phyloP scores from a whole-genome alignment of 148 eudicot genomes.

The Mesembryanthemum crystallinum region DNA sequence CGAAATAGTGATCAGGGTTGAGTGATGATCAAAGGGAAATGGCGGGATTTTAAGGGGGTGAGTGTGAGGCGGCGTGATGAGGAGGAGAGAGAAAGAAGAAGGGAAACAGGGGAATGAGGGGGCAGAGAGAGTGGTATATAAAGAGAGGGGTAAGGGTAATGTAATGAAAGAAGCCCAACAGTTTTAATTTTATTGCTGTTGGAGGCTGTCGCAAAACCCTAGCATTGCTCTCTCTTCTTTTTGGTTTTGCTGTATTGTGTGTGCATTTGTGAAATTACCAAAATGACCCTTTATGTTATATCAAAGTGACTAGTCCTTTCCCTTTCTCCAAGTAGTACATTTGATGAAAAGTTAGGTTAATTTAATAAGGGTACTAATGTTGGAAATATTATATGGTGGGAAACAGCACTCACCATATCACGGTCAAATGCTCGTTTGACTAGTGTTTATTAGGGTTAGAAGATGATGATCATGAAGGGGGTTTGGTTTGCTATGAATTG shows the following conservation, averaged over 20 bases:
- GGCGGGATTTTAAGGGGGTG: constrained; percentile 25
- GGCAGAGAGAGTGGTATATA: constrained; percentile 16
- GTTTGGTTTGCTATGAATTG: too few species aligned
- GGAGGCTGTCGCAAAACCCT: constrained; percentile 25
- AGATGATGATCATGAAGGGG: not conserved
- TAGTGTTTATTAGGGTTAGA: constrained; percentile 16
- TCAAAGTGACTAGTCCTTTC: too few species aligned
- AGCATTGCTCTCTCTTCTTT: not conserved
- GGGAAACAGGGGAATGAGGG: not conserved
- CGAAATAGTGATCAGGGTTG: too few species aligned
- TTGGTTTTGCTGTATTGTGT: not conserved
- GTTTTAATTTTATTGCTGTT: constrained; percentile 15
- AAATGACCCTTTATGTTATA: too few species aligned
- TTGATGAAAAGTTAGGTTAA: too few species aligned
- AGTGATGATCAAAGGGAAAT: constrained; percentile 16
- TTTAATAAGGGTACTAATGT: not conserved
- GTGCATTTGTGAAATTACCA: too few species aligned
- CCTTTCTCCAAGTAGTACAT: too few species aligned
- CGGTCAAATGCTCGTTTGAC: constrained; percentile 7
- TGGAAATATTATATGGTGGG: not conserved
- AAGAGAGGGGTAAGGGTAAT: not conserved
- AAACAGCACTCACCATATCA: not conserved
- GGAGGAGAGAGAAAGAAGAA: not conserved
- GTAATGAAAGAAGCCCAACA: not conserved
- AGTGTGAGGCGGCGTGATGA: not conserved